These are phyloP conservation scores for Cicer bijugum DNA, from an alignment of 306 rosid genomes.

Conservation along the genomic window DNA sequence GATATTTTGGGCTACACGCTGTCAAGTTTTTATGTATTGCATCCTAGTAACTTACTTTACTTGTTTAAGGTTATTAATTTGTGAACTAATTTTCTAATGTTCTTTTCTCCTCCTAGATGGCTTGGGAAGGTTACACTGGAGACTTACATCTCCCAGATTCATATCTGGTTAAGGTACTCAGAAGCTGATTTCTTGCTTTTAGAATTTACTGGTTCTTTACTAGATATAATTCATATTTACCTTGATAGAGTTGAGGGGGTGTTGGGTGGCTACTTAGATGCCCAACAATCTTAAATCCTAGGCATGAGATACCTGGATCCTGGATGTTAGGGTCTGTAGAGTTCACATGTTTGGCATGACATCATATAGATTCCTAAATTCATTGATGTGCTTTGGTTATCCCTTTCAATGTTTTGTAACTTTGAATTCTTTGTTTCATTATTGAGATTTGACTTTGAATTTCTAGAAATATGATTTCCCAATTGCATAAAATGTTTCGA, in stretches of 20 bases:
- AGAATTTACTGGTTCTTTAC: constrained; percentile 17
- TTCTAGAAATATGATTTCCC: background rate
- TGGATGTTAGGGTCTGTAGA: constrained; percentile 32
- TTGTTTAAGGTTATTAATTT: constrained; percentile 34
- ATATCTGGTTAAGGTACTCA: constrained; percentile 91
- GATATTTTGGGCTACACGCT: constrained; percentile 24
- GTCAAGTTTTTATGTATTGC: constrained; percentile 7
- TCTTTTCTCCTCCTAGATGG: constrained; percentile 65
- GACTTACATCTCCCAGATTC: constrained; percentile 96
- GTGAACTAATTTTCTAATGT: constrained; percentile 27
- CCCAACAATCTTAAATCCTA: constrained; percentile 24
- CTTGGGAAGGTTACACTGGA: constrained; percentile 96
- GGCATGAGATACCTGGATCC: constrained; percentile 24
- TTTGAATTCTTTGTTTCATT: constrained; percentile 8
- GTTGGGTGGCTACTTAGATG: constrained; percentile 29
- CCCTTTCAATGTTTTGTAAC: constrained; percentile 19
- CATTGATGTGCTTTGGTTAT: constrained; percentile 12
- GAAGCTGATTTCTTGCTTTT: constrained; percentile 33
- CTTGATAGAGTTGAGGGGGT: constrained; percentile 26
- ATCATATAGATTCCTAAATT: constrained; percentile 9
- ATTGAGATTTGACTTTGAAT: constrained; percentile 8
- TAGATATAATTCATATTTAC: constrained; percentile 5
- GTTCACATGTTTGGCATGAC: constrained; percentile 21
- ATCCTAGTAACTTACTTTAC: constrained; percentile 30
- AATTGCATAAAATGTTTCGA: background rate